Evolutionary conservation across 176 grass and related monocot species (phyloP), one percentile per base, ranked within the genome.

Genomic region (Oryza meyeriana): DNA sequence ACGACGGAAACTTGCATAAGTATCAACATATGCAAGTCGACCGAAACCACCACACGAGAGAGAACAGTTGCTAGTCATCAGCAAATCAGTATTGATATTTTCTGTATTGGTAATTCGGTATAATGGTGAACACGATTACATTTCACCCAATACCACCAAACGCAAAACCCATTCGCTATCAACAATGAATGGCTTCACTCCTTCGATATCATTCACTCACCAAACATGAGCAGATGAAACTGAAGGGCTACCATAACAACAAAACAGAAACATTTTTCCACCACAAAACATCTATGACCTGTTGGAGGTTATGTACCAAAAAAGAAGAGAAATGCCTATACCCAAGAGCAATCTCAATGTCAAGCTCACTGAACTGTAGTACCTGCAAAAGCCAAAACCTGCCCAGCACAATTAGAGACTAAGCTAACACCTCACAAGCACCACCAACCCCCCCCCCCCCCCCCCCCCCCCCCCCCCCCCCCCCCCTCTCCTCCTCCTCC

Each of bases 241-340:
- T 76, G 5, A 84, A 29, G 47, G 61, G 57, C 16, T 14, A 55
- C 62, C 41, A 84, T 17, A 30, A 29, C 71, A 75, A 36, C 22
- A 74, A 76, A 48, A 32, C 33, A 58, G 41, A 26, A 82, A 42
- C 12, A 74, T 48, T 34, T 73, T 10, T 18, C 69, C 59, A 64
- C 70, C 69, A 83, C 39, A 72, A 83, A 75, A 75, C 71, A 61
- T 75, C 71, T 75, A 64, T 83, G 66, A 83, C 61, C 61, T 75
- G 14, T 75, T 75, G 61, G 71, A 52, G 71, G 48, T 66, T 65
- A 83, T 83, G 70, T 30, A 74, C 45, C 71, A 12, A 36, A 38
- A 59, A 58, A 38, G 13, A 65, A 29, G 57, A 71, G 28, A 38
- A 59, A 36, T 36, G 10, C 20, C 80, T 83, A 83, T 75, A 84